phyloP scores from a whole-genome alignment of 352 stramenopile species.

The Phytophthora podocarpi region DNA sequence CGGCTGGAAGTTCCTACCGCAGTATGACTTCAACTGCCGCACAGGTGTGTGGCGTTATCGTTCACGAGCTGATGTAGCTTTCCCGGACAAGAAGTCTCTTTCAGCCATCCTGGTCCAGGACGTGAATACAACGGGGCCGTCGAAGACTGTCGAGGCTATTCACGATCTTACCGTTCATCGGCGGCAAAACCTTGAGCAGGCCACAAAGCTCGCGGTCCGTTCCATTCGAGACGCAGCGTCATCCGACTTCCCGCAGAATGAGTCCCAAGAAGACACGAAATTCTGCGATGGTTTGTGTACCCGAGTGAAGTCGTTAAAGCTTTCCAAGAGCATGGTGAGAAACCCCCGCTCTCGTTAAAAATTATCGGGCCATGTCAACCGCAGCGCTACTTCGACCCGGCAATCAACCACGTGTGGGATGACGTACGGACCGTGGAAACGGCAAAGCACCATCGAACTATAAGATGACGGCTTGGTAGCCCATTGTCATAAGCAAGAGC shows the following conservation, averaged over 20 bases:
- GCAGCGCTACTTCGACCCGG: conserved; percentile 32
- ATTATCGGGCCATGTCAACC: conserved; percentile 38
- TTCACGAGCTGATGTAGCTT: conserved; percentile 14
- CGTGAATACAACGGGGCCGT: conserved; percentile 1
- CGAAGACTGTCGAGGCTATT: conserved; percentile 7
- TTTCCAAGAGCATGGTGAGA: conserved; percentile 16
- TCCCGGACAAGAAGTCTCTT: conserved; percentile 27
- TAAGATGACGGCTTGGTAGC: conserved; percentile 17
- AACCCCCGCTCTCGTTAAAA: conserved; percentile 26
- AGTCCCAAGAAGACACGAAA: conserved; percentile 25
- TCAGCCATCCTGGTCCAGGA: conserved; percentile 22
- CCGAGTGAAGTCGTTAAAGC: conserved; percentile 27
- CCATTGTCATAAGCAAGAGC: no score
- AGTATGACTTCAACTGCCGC: conserved; percentile 95
- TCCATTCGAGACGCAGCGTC: conserved; percentile 22
- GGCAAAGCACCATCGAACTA: conserved; percentile 24
- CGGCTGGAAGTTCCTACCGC: conserved; percentile 93
- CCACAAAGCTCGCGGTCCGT: conserved; percentile 17
- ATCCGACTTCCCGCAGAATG: conserved; percentile 6
- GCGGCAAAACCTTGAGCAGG: conserved; percentile 26
- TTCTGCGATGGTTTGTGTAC: conserved; percentile 43
- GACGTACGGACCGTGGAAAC: conserved; percentile 25
- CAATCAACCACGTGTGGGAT: conserved; percentile 26
- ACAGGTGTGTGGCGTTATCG: conserved; percentile 92
- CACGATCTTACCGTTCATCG: conserved; percentile 19